A percentile compares a stretch with the other conserved stretches of the same genome.
phyloP scores from a whole-genome alignment of 2,329 filamentous ascomycete species.

The Aspergillus pseudonomiae region DNA sequence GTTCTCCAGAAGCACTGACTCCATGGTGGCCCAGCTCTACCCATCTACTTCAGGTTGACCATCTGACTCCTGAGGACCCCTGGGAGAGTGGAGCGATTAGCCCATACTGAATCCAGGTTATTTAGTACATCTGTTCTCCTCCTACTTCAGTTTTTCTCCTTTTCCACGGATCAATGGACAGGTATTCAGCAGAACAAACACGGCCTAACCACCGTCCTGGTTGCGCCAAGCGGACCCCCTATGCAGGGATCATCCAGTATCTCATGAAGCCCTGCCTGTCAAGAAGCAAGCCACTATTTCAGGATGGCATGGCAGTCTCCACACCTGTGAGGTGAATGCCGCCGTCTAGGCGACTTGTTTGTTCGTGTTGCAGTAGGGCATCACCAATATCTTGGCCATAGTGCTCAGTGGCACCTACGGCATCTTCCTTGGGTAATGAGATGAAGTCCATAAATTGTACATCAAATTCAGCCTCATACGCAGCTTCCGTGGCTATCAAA shows the following conservation, averaged over 20 bases:
- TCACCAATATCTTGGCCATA: neutral
- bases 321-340: neutral
- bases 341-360: neutral
- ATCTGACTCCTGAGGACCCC: neutral
- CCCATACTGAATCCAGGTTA: neutral
- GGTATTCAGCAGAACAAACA: neutral
- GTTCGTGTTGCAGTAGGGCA: neutral
- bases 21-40: neutral
- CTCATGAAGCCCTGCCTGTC: neutral
- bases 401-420: neutral
- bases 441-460: neutral
- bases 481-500: conserved; percentile 34
- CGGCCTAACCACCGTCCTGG: neutral
- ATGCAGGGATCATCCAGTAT: neutral
- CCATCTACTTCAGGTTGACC: neutral
- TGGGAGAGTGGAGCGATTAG: neutral
- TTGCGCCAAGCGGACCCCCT: neutral
- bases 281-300: neutral
- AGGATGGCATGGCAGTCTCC: neutral
- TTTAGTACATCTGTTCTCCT: neutral
- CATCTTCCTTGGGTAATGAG: neutral
- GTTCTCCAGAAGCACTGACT: neutral
- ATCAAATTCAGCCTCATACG: neutral
- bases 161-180: neutral
- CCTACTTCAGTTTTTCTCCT: neutral